A percentile compares a stretch with the other conserved stretches of the same genome.
These are phyloP conservation scores for Ambispora gerdemannii DNA, from an alignment of 192 early-diverging fungal genomes.

Conservation along the genomic window DNA sequence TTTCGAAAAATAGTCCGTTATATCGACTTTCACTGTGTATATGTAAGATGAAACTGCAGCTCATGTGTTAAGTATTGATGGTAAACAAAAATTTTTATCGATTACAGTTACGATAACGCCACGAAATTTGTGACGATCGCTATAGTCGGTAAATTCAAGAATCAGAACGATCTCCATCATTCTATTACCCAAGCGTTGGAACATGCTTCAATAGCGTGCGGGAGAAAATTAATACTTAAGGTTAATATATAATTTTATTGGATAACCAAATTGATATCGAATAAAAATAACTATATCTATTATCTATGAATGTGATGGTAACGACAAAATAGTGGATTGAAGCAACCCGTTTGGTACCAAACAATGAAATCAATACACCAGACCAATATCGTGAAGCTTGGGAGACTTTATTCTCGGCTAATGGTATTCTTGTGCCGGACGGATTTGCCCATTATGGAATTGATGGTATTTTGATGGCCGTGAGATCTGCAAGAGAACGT, in stretches of 20 bases:
- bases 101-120: constrained; percentile 65
- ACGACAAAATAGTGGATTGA: constrained; percentile 77
- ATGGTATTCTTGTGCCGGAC: constrained; percentile 94
- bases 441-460: constrained; percentile 94
- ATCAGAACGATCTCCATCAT: constrained; percentile 92
- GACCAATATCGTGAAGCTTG: constrained; percentile 93
- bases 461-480: constrained; percentile 91
- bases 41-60: no score
- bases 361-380: constrained; percentile 66
- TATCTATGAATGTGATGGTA: not conserved
- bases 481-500: constrained; percentile 95
- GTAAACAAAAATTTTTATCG: no score
- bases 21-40: no score
- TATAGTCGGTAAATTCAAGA: constrained; percentile 93
- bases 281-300: not conserved
- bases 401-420: constrained; percentile 80
- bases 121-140: constrained; percentile 84
- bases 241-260: constrained; percentile 11
- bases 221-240: constrained; percentile 73
- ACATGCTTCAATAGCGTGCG: constrained; percentile 82
- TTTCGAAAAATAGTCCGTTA: no score
- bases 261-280: not conserved
- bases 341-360: constrained; percentile 80
- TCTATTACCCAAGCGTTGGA: constrained; percentile 95
- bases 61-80: no score